Evolutionary conservation across 2,329 filamentous ascomycete genomes (phyloP).

Genomic region (Colletotrichum tamarilloi): DNA sequence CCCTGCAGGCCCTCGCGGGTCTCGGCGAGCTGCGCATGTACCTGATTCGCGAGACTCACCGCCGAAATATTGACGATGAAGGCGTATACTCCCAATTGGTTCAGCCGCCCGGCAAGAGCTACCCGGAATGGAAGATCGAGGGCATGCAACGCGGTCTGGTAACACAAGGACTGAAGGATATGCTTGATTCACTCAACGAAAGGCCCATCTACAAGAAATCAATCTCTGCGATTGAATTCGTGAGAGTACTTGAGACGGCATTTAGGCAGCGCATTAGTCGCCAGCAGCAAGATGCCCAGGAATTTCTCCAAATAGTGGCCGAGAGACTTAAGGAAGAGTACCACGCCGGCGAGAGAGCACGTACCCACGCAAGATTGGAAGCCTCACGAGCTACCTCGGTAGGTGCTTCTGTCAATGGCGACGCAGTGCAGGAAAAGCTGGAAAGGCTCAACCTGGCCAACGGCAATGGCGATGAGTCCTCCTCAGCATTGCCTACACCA

Average conservation of each 20-base stretch:
- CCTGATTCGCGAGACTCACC: constrained; percentile 90
- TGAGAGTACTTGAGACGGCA: constrained; percentile 83
- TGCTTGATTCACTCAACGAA: constrained; percentile 93
- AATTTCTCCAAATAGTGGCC: constrained; percentile 93
- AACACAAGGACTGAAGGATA: constrained; percentile 88
- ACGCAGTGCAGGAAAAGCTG: constrained; percentile 45
- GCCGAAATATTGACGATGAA: constrained; percentile 81
- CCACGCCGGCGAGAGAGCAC: constrained; percentile 82
- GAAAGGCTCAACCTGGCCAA: constrained; percentile 40
- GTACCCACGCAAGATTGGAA: constrained; percentile 63
- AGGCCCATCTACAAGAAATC: constrained; percentile 94
- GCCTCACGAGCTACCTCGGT: constrained; percentile 36
- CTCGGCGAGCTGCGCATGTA: constrained; percentile 90
- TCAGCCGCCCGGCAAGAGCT: constrained; percentile 54
- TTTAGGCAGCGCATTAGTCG: constrained; percentile 92
- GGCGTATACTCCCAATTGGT: constrained; percentile 78
- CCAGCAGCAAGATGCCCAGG: constrained; percentile 97
- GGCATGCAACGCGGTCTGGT: constrained; percentile 84
- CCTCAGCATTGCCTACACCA: constrained; percentile 30
- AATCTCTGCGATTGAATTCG: constrained; percentile 87
- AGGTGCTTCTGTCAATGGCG: constrained; percentile 35
- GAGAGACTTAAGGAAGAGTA: constrained; percentile 96
- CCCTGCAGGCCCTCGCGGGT: constrained; percentile 92
- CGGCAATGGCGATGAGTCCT: constrained; percentile 20
- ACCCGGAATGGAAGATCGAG: constrained; percentile 71